Evolutionary conservation across 2,329 filamentous ascomycete species (phyloP), one percentile per base, ranked within the genome.

Genomic region (Exophiala bonariae): DNA sequence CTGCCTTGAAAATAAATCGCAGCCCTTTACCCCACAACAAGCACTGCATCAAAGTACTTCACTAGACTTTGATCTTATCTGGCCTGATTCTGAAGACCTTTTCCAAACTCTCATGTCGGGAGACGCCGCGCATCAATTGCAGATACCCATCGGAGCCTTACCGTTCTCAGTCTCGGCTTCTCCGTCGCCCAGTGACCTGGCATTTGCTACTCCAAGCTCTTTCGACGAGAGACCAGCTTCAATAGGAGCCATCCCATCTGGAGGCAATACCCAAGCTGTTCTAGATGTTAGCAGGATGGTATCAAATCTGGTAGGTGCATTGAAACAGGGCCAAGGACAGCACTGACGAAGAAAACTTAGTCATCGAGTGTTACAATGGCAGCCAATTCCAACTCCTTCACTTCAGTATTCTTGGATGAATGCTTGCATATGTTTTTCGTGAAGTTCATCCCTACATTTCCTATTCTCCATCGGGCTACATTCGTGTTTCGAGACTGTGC

Each of bases 371-470:
- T 73, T 7, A 73, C 70, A 4, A 68, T 70, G n/a, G 70, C 67
- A 10, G 66, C 71, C 11, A 69, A 72, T 52, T 63, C 66, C 16
- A 71, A 63, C 1, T 71, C 67, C 2, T 65, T 73, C 14, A 73
- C 67, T 16, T 74, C 71, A 0, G 67, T 72, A 16, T 74, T 74
- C 30, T 59, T 74, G 6, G 71, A 74, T 43, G 68, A 71, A 52
- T 73, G 70, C 51, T 55, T 74, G 13, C 71, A 74, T 47, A 72
- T 74, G 69, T 74, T 74, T 57, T 74, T 74, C 44, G 63, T 64
- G 11, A 64, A 69, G 13, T 73, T 74, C 47, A 72, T 73, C 19
- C 71, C 71, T 3, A 73, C 69, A 1, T 74, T 74, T 44, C 71
- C 70, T 4, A 61, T 74, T n/a, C 54, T 74, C 13, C 70, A 74